Conservation (phyloP, 2,329 filamentous ascomycete species). For the Orbilia javanica region DNA sequence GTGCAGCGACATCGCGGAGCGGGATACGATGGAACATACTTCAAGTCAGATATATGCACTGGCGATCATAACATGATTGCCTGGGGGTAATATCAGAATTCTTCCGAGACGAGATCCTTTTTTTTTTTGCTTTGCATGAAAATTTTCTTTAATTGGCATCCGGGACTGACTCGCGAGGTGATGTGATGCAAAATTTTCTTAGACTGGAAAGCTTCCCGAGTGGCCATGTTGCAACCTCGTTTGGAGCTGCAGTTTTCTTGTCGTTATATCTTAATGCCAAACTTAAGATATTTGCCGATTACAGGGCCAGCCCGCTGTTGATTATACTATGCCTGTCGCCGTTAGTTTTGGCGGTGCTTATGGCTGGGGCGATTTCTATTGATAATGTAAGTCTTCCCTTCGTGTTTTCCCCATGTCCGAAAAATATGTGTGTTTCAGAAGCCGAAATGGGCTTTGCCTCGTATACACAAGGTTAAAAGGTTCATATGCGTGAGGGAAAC, state of each 20-base stretch:
- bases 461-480: conserved; percentile 20
- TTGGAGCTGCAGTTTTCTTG: conserved; percentile 38
- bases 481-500: too few species aligned
- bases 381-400: conserved; percentile 43
- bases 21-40: conserved; percentile 37
- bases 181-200: conserved; percentile 13
- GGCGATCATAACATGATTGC: conserved; percentile 47
- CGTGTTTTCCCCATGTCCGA: conserved; percentile 39
- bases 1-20: conserved; percentile 19
- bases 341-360: conserved; percentile 20
- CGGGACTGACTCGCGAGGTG: conserved; percentile 26
- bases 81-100: conserved; percentile 40
- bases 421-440: conserved; percentile 37
- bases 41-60: conserved; percentile 44
- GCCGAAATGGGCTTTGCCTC: conserved; percentile 42
- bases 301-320: conserved; percentile 34
- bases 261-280: conserved; percentile 37
- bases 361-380: conserved; percentile 39
- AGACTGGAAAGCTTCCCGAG: conserved; percentile 47
- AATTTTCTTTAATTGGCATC: conserved; percentile 29
- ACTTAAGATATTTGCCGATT: conserved; percentile 42
- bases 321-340: conserved; percentile 33
- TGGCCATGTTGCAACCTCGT: conserved; percentile 41
- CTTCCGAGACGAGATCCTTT: conserved; percentile 35
- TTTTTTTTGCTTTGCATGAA: conserved; percentile 10